These are phyloP conservation scores for Vigna hirtella DNA, from an alignment of 306 rosid species.

Conservation along the genomic window DNA sequence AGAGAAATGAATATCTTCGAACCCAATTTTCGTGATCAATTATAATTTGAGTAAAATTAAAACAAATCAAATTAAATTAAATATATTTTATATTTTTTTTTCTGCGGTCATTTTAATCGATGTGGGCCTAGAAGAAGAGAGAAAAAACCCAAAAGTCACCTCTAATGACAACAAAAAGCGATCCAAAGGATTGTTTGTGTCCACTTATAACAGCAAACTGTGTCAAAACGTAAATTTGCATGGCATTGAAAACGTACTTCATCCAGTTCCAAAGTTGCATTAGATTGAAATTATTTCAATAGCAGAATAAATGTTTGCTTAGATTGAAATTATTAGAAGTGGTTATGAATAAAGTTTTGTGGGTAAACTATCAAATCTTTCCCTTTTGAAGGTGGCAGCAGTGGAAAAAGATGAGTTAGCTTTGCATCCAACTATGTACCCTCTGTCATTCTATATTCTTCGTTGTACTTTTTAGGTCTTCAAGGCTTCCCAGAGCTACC, in stretches of 20 bases:
- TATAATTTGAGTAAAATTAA: too few species aligned
- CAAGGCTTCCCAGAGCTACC: not conserved
- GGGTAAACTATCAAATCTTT: not conserved
- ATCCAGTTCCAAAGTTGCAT: not conserved
- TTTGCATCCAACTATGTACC: not conserved
- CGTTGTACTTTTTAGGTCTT: slow-evolving; percentile 9
- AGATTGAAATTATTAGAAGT: not conserved
- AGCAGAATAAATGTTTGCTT: not conserved
- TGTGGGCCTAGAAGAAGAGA: too few species aligned
- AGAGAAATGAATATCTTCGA: too few species aligned
- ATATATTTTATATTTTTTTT: too few species aligned
- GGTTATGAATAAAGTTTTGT: not conserved
- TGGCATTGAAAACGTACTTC: not conserved
- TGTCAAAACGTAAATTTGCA: not conserved
- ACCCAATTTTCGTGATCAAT: too few species aligned
- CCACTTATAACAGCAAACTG: not conserved
- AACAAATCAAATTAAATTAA: too few species aligned
- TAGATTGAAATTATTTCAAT: not conserved
- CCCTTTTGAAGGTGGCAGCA: not conserved
- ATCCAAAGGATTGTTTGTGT: too few species aligned
- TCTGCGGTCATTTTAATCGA: too few species aligned
- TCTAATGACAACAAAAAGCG: too few species aligned
- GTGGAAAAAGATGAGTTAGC: slow-evolving; percentile 21
- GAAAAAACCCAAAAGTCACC: too few species aligned
- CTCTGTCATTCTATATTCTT: not conserved